Evolutionary conservation across 495 filamentous ascomycete genomes (phyloP).

Genomic region (Chaetomium tenue): DNA sequence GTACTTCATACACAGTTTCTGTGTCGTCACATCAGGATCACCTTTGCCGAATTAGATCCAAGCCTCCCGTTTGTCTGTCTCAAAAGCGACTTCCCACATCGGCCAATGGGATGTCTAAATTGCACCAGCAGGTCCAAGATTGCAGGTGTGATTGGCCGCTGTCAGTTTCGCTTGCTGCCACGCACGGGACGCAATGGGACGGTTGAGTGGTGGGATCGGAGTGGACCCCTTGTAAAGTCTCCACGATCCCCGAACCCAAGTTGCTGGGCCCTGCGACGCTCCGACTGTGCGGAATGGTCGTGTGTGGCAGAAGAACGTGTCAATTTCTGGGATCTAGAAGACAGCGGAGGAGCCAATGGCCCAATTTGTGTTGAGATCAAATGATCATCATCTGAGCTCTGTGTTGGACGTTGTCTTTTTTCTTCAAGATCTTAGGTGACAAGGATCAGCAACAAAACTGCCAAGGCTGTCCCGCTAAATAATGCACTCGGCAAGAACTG

Average conservation of each 20-base stretch:
- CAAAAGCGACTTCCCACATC: too few relatives aligned
- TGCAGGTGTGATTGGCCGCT: neutral
- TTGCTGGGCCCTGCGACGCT: constrained; percentile 10
- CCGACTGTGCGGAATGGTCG: neutral
- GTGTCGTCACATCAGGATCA: too few relatives aligned
- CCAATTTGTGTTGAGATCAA: neutral
- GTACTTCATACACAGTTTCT: too few relatives aligned
- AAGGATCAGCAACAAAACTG: neutral
- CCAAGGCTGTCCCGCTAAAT: constrained; percentile 8
- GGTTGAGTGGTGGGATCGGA: neutral
- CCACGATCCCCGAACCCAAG: constrained; percentile 12
- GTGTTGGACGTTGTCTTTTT: neutral
- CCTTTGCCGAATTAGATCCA: too few relatives aligned
- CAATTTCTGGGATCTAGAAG: neutral
- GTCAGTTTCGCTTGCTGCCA: neutral
- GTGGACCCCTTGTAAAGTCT: neutral
- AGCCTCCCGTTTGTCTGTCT: neutral
- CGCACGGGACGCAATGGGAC: neutral
- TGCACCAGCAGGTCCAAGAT: neutral
- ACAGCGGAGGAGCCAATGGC: neutral
- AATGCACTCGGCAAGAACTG: neutral
- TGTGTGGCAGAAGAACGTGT: neutral
- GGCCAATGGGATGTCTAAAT: constrained; percentile 2
- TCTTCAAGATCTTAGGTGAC: neutral
- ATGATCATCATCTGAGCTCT: neutral